Percentiles rank a stretch among this genome's conserved stretches.
Conservation (phyloP, 495 filamentous ascomycete species). For the Melanomma pulvis-pyrius region DNA sequence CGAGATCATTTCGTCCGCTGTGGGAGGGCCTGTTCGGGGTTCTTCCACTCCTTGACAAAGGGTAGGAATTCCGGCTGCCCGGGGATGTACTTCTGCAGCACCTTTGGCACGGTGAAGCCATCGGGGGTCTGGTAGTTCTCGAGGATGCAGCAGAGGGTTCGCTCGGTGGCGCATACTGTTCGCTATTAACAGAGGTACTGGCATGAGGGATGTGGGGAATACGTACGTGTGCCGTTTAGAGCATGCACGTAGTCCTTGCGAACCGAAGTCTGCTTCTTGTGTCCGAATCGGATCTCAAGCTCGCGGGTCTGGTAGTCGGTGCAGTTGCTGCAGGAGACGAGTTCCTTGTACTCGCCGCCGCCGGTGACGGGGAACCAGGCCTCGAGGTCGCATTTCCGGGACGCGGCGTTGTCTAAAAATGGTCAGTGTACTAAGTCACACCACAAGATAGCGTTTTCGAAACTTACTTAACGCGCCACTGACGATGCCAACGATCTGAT, state of each 20-base stretch:
- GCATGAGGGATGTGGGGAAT: background rate
- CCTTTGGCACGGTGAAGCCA: slow-evolving; percentile 84
- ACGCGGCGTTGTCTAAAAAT: slow-evolving; percentile 74
- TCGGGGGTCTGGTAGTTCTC: slow-evolving; percentile 96
- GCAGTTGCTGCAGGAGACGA: slow-evolving; percentile 88
- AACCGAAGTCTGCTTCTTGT: slow-evolving; percentile 74
- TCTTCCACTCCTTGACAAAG: slow-evolving; percentile 68
- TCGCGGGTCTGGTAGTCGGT: slow-evolving; percentile 92
- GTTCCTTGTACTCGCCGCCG: slow-evolving; percentile 90
- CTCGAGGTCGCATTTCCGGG: slow-evolving; percentile 95
- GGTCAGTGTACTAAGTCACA: background rate
- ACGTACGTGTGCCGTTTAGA: slow-evolving; percentile 60
- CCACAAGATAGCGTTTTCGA: background rate
- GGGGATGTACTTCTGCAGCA: slow-evolving; percentile 88
- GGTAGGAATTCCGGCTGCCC: slow-evolving; percentile 85
- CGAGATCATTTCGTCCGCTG: slow-evolving; percentile 19
- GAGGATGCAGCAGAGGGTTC: slow-evolving; percentile 88
- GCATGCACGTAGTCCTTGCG: slow-evolving; percentile 95
- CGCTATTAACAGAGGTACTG: slow-evolving; percentile 41
- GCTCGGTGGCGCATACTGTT: slow-evolving; percentile 82
- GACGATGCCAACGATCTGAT: slow-evolving; percentile 89
- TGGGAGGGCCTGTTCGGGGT: slow-evolving; percentile 20
- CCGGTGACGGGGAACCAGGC: slow-evolving; percentile 96
- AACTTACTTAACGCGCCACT: slow-evolving; percentile 58
- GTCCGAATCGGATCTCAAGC: slow-evolving; percentile 71